Conservation (phyloP, 2,329 filamentous ascomycete genomes). For the Rugonectria rugulosa region DNA sequence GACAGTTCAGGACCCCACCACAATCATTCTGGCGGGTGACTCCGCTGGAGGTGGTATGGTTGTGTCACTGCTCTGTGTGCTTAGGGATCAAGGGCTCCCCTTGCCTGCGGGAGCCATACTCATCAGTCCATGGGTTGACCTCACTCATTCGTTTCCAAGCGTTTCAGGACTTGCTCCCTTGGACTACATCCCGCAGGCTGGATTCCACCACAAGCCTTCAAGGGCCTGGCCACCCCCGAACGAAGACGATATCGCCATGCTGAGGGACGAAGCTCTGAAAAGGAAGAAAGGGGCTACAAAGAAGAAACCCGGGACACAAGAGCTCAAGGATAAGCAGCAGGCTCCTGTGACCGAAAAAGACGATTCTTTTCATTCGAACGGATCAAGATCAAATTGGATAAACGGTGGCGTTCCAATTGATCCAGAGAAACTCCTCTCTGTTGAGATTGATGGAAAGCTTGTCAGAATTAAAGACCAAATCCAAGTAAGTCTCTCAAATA, state of each 20-base stretch:
- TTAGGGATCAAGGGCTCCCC: slow-evolving; percentile 84
- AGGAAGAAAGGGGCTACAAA: slow-evolving; percentile 38
- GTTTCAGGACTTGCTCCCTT: slow-evolving; percentile 74
- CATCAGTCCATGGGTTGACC: slow-evolving; percentile 94
- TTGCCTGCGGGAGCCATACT: slow-evolving; percentile 89
- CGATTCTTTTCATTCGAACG: slow-evolving; percentile 23
- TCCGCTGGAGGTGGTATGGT: slow-evolving; percentile 95
- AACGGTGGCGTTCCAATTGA: slow-evolving; percentile 40
- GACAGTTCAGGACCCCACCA: slow-evolving; percentile 75
- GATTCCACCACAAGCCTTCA: slow-evolving; percentile 91
- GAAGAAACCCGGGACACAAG: slow-evolving; percentile 29
- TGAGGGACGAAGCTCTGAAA: slow-evolving; percentile 60
- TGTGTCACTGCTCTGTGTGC: slow-evolving; percentile 76
- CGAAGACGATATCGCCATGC: slow-evolving; percentile 70
- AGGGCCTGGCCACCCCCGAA: slow-evolving; percentile 92
- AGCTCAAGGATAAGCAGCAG: slow-evolving; percentile 45
- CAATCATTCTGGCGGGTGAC: slow-evolving; percentile 89
- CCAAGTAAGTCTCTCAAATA: slow-evolving; percentile 63
- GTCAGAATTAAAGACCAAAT: slow-evolving; percentile 89
- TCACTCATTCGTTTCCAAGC: slow-evolving; percentile 95
- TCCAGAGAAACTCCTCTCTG: slow-evolving; percentile 57
- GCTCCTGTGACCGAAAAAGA: slow-evolving; percentile 41
- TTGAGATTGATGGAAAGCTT: slow-evolving; percentile 74
- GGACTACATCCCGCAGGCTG: slow-evolving; percentile 88
- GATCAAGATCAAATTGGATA: slow-evolving; percentile 35